A percentile compares a stretch with the other conserved stretches of the same genome.
phyloP scores from a whole-genome alignment of 2,329 filamentous ascomycete genomes.

The Dothiorella sarmentorum region DNA sequence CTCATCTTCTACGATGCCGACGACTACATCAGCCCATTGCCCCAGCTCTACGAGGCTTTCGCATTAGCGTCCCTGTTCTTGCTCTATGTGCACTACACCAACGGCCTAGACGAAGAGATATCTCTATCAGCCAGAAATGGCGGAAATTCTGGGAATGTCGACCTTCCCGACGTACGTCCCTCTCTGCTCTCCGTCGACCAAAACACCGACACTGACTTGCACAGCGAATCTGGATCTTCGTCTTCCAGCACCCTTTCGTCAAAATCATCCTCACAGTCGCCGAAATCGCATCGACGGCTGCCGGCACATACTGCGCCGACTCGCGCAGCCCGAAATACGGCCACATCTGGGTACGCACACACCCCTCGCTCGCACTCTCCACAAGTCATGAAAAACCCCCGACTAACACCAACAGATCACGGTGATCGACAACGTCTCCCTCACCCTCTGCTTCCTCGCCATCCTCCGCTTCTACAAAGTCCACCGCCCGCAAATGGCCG shows the following conservation, averaged over 20 bases:
- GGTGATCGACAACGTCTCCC: slow-evolving; percentile 21
- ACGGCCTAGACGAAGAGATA: background rate
- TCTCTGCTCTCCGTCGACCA: too few relatives aligned
- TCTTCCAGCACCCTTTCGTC: slow-evolving; percentile 29
- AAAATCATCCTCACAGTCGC: slow-evolving; percentile 25
- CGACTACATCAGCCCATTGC: slow-evolving; percentile 28
- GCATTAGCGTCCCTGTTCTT: slow-evolving; percentile 23
- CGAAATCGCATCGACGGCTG: slow-evolving; percentile 24
- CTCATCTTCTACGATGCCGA: slow-evolving; percentile 26
- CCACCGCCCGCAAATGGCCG: slow-evolving; percentile 20
- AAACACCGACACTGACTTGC: background rate
- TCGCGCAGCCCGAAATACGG: background rate
- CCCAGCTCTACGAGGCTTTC: slow-evolving; percentile 30
- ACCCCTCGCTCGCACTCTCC: too few relatives aligned
- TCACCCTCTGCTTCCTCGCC: slow-evolving; percentile 20
- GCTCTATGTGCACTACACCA: background rate
- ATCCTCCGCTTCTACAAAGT: slow-evolving; percentile 25
- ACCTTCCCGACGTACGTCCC: too few relatives aligned
- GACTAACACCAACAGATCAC: slow-evolving; percentile 24
- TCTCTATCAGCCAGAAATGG: too few relatives aligned
- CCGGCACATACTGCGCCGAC: slow-evolving; percentile 24
- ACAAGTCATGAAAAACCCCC: slow-evolving; percentile 17
- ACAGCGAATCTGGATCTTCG: slow-evolving; percentile 26
- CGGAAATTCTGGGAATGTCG: too few relatives aligned
- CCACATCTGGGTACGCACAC: slow-evolving; percentile 19